Evolutionary conservation across 208 protist genomes (phyloP).

Genomic region (Leishmania lainsoni): DNA sequence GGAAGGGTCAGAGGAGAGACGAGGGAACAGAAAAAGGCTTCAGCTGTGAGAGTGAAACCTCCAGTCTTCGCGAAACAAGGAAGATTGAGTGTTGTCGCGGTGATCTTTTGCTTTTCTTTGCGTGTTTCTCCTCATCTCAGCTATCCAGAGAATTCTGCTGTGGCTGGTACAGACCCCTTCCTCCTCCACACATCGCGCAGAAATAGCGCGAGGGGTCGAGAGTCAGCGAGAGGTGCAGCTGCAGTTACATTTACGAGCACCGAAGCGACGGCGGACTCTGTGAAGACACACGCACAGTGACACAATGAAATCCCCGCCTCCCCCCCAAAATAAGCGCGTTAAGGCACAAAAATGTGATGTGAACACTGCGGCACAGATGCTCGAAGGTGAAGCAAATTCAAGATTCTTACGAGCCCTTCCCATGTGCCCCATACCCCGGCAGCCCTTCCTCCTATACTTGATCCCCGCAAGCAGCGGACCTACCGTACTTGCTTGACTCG

Average conservation of each 20-base stretch:
- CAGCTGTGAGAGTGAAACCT: not conserved
- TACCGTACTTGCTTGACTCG: not conserved
- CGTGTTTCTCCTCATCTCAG: not conserved
- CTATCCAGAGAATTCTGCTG: not conserved
- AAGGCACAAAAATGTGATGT: not conserved
- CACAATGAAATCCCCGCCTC: not conserved
- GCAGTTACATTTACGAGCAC: not conserved
- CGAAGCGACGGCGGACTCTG: not conserved
- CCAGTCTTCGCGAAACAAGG: not conserved
- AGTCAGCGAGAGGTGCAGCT: not conserved
- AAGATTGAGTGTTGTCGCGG: not conserved
- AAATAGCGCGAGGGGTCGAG: not conserved
- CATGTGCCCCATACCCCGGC: not conserved
- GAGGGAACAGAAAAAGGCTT: not conserved
- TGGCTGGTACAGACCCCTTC: not conserved
- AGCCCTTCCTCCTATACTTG: not conserved
- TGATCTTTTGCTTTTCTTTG: not conserved
- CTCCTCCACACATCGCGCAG: not conserved
- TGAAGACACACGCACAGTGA: slow-evolving; percentile 6
- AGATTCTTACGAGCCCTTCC: not conserved
- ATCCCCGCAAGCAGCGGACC: not conserved
- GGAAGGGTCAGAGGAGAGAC: not conserved
- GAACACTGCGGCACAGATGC: not conserved
- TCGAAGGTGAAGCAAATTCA: not conserved
- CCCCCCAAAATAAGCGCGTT: not conserved